Percentiles rank a stretch among this genome's conserved stretches.
These are phyloP conservation scores for Pyricularia grisea DNA, from an alignment of 2,329 filamentous ascomycete species.

Conservation along the genomic window DNA sequence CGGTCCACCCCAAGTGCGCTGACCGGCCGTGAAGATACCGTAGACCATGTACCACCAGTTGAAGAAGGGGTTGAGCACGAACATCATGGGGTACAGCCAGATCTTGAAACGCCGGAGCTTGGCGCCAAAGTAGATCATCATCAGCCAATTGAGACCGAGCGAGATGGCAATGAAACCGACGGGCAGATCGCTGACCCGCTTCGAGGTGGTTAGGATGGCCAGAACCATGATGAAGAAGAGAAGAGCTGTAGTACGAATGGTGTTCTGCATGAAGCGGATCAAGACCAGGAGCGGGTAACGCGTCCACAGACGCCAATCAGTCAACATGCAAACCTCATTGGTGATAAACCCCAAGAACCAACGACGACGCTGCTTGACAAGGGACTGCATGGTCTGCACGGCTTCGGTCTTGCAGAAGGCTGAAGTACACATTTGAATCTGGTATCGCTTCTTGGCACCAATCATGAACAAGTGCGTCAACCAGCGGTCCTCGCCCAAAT, in stretches of 20 bases:
- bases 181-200: slow-evolving; percentile 68
- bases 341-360: slow-evolving; percentile 98
- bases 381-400: slow-evolving; percentile 74
- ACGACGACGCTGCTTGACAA: slow-evolving; percentile 87
- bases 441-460: slow-evolving; percentile 81
- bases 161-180: slow-evolving; percentile 92
- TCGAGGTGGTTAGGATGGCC: slow-evolving; percentile 75
- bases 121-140: slow-evolving; percentile 93
- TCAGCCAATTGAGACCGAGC: slow-evolving; percentile 81
- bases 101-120: slow-evolving; percentile 86
- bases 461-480: slow-evolving; percentile 99
- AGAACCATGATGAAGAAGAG: slow-evolving; percentile 92
- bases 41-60: slow-evolving; percentile 99
- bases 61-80: slow-evolving; percentile 89
- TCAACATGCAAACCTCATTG: slow-evolving; percentile 97
- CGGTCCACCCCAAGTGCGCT: slow-evolving; percentile 92
- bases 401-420: slow-evolving; percentile 98
- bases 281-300: slow-evolving; percentile 80
- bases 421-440: slow-evolving; percentile 95
- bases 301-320: slow-evolving; percentile 84
- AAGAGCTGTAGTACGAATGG: slow-evolving; percentile 85
- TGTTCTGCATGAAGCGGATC: slow-evolving; percentile 91
- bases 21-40: slow-evolving; percentile 87
- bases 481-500: slow-evolving; percentile 93
- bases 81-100: slow-evolving; percentile 93